These are phyloP conservation scores for Cladosporium sp. DNA, from an alignment of 2,329 filamentous ascomycete genomes.

Conservation along the genomic window DNA sequence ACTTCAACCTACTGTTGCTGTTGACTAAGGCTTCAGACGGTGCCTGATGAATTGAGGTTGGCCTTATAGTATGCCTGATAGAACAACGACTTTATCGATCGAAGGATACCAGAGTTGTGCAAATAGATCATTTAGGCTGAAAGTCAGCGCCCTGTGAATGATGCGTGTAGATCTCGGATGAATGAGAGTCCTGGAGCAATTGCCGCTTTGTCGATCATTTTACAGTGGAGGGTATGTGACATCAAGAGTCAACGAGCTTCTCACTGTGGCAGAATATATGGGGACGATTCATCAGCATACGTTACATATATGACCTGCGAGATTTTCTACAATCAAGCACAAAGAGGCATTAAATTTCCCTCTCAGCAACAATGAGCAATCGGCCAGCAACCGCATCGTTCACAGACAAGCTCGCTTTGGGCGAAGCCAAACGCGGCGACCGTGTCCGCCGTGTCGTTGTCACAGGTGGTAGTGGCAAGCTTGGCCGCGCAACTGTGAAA, in stretches of 20 bases:
- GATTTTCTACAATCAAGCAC: too few species aligned
- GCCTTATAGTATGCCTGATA: too few species aligned
- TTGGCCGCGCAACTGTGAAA: slow-evolving; percentile 21
- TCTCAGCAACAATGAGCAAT: background rate
- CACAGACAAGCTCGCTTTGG: slow-evolving; percentile 21
- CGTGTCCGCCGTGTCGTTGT: slow-evolving; percentile 20
- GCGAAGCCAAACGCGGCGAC: slow-evolving; percentile 20
- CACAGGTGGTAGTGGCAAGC: slow-evolving; percentile 22
- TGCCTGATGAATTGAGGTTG: too few species aligned
- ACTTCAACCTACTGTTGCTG: too few species aligned
- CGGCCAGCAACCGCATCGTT: slow-evolving; percentile 15
- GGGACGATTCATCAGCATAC: background rate
- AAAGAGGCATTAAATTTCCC: background rate
- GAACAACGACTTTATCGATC: too few species aligned
- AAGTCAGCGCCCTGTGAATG: too few species aligned
- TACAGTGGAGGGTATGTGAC: slow-evolving; percentile 3
- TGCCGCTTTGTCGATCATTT: slow-evolving; percentile 5
- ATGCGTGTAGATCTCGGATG: slow-evolving; percentile 4
- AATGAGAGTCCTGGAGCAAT: slow-evolving; percentile 5
- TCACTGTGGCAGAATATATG: slow-evolving; percentile 1
- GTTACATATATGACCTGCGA: background rate
- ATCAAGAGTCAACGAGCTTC: slow-evolving; percentile 5
- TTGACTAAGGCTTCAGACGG: too few species aligned
- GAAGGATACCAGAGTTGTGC: too few species aligned
- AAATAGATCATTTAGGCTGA: too few species aligned